Base-by-base conservation (phyloP, 176 grass and related monocot species). In the Ampelocalamus luodianensis region DNA sequence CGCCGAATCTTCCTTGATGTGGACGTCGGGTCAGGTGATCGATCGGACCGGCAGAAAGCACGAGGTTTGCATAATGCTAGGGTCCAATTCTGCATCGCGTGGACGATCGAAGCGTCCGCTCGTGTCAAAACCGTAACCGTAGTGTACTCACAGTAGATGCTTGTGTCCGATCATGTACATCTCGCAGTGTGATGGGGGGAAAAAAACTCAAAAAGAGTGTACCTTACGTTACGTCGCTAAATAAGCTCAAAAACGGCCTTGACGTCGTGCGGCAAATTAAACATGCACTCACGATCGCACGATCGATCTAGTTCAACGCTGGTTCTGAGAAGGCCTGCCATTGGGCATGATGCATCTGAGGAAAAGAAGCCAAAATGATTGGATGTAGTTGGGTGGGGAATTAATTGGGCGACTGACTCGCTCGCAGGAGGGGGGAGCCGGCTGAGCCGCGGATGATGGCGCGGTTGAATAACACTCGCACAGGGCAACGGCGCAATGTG, bases 401-500 rank as follows among this genome's bases (percentile, higher is more conserved):
- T 48, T 83, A 37, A 72, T 48, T n/a, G 68, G 1, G 39, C 24
- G 40, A 17, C 59, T 4, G 40, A 6, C 51, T 10, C 59, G 44
- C 29, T 4, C 43, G 13, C 11, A 4, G 24, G 6, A 8, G 1
- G 13, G 11, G 11, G 62, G 0, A 49, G 43, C 26, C 10, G 27
- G 64, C 42, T 22, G 53, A 13, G 80, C 45, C 43, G 3, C 68
- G 36, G 83, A 86, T 85, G 87, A 89, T 89, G 87, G 60, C 49
- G 76, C 76, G 54, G 76, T 85, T 79, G 82, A 84, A 77, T n/a
- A 18, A 20, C 26, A 4, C 23, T 5, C 11, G 22, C 15, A 49
- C 15, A 32, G 9, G 40, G 67, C 16, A 22, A 14, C 24, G 61
- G n/a, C 24, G 44, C 23, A 59, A 68, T 65, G 42, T 48, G 73